These are phyloP conservation scores for Aspergillus vadensis DNA, from an alignment of 2,329 filamentous ascomycete genomes.

Conservation along the genomic window DNA sequence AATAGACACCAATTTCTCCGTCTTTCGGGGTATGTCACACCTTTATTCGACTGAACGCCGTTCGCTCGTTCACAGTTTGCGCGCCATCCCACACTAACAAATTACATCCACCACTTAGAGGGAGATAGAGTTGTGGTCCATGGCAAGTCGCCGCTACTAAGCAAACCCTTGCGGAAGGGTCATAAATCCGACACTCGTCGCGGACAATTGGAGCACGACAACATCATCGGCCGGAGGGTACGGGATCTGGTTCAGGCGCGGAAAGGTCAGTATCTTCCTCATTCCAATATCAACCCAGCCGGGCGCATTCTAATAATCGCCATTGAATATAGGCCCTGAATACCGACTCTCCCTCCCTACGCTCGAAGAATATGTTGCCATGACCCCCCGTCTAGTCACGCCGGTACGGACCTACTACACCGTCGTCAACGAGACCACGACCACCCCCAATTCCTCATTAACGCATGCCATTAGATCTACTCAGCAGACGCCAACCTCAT, in stretches of 20 bases:
- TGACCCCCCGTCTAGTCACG: constrained; percentile 71
- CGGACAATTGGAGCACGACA: constrained; percentile 47
- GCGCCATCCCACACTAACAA: not conserved
- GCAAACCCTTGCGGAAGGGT: constrained; percentile 44
- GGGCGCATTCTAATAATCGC: not conserved
- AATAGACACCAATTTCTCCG: constrained; percentile 42
- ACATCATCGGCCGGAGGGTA: constrained; percentile 65
- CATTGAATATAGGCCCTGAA: constrained; percentile 39
- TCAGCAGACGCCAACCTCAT: constrained; percentile 74
- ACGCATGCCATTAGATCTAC: constrained; percentile 59
- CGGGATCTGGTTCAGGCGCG: constrained; percentile 62
- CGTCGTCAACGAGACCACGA: not conserved
- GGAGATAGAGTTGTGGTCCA: constrained; percentile 48
- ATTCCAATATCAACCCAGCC: not conserved
- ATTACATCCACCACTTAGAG: constrained; percentile 31
- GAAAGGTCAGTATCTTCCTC: constrained; percentile 42
- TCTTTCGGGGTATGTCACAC: constrained; percentile 38
- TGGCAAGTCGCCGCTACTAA: constrained; percentile 43
- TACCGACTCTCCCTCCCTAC: constrained; percentile 66
- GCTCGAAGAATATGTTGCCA: constrained; percentile 71
- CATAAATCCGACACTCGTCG: constrained; percentile 38
- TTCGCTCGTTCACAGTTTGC: not conserved
- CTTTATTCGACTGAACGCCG: not conserved
- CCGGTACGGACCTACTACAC: constrained; percentile 55
- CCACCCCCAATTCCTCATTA: not conserved